phyloP scores from a whole-genome alignment of 1,284 basidiomycete species.

The Mycosarcoma mackinlayi region DNA sequence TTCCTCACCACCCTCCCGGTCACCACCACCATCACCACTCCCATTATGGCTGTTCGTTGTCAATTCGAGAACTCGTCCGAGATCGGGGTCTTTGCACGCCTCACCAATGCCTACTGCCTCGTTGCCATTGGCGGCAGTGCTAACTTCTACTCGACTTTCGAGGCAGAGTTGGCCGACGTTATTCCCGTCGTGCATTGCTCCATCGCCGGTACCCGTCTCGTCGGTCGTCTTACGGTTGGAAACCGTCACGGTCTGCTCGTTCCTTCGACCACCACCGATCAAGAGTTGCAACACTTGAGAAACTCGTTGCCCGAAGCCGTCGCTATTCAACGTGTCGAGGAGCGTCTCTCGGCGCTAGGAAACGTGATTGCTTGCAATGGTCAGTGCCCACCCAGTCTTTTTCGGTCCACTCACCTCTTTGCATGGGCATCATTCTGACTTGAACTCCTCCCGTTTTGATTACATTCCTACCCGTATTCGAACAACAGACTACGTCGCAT shows the following conservation, averaged over 20 bases:
- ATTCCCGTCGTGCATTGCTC: slow-evolving; percentile 96
- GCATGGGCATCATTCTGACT: too few relatives aligned
- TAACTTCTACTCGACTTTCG: slow-evolving; percentile 98
- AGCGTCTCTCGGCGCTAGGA: slow-evolving; percentile 92
- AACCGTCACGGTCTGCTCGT: slow-evolving; percentile 90
- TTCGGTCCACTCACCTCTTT: slow-evolving; percentile 1
- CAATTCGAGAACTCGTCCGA: slow-evolving; percentile 96
- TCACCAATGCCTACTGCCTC: slow-evolving; percentile 80
- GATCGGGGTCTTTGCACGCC: slow-evolving; percentile 81
- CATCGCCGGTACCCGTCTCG: slow-evolving; percentile 93
- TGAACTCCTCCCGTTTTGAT: too few relatives aligned
- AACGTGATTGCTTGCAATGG: slow-evolving; percentile 99
- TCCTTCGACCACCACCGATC: slow-evolving; percentile 93
- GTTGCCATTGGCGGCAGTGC: slow-evolving; percentile 90
- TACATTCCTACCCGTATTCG: too few relatives aligned
- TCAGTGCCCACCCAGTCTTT: slow-evolving; percentile 47
- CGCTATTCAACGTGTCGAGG: slow-evolving; percentile 94
- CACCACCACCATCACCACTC: slow-evolving; percentile 1
- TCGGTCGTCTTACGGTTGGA: slow-evolving; percentile 93
- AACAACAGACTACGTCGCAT: slow-evolving; percentile 62
- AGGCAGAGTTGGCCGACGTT: slow-evolving; percentile 91
- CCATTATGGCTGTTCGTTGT: slow-evolving; percentile 62
- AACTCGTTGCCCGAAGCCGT: slow-evolving; percentile 94
- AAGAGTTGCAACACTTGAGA: slow-evolving; percentile 96
- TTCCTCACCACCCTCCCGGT: slow-evolving; percentile 1